Evolutionary conservation across 2,329 filamentous ascomycete species (phyloP), one percentile per base, ranked within the genome.

Genomic region (Periglandula ipomoeae): DNA sequence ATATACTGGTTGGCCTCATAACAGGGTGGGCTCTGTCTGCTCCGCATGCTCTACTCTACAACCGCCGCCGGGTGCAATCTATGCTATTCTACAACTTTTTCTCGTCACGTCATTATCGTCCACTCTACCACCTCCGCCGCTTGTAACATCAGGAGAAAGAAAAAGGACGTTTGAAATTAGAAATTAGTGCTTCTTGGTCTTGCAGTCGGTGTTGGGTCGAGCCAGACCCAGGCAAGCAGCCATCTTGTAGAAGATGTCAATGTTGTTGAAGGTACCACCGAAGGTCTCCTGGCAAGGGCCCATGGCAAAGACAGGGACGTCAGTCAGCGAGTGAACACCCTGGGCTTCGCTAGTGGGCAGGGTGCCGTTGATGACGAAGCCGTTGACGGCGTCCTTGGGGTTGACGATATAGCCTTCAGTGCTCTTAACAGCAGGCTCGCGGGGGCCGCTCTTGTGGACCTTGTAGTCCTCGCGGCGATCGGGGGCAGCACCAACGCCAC

Each of bases 231-330:
- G 68, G 58, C 83, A 87, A 55, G 74, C 73, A 13, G 84, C 80
- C 61, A 89, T 86, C 64, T 82, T 81, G 68, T 82, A 89, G 58
- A 89, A 89, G 55, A 89, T 71, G 53, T 89, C 85, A 41, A 87
- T 76, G 60, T 81, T 85, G 64, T 73, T 81, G 56, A 82, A 87
- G 3, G 83, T 78, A 48, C 85, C 85, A 4, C 82, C 79, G 61
- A 93, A 93, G 13, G 76, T 68, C 58, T 87, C 82, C 64, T 89
- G 83, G 69, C 87, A 91, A 5, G 87, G 87, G 0, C 87, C 87
- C 70, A 78, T 76, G 1, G 86, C 84, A 58, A 86, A 91, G 19
- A 93, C 83, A 2, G 85, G 82, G 27, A 89, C 85, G 58, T 89
- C 85, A 1, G 85, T 89, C 53, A 89, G 70, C 22, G 81, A 86